Evolutionary conservation across 1,284 basidiomycete genomes (phyloP), one percentile per base, ranked within the genome.

Genomic region (Rhodotorula sp.): DNA sequence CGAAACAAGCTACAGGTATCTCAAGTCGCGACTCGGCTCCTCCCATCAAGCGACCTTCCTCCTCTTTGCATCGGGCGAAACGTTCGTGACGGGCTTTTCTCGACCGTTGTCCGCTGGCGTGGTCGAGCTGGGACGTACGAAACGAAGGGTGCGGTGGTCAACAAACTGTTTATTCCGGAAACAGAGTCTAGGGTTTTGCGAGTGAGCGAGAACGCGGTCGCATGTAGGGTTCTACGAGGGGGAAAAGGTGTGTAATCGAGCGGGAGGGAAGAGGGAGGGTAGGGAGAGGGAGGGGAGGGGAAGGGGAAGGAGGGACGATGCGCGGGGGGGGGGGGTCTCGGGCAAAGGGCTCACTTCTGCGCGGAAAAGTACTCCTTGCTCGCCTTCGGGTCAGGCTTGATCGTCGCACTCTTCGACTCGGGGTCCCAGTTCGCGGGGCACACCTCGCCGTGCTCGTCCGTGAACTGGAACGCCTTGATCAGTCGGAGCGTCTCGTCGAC

Each of bases 401-500:
- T 62, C 24, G 61, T 62, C 29, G 52, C 39, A 17, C 19, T 36
- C 52, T 62, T 62, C 39, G 30, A n/a, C 17, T 82, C 86, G n/a
- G 72, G 71, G 64, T 81, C 78, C 92, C 92, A 94, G 82, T 90
- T 90, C 34, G 88, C 89, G 30, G 92, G 92, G 85, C 92, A 94
- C 60, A 76, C 76, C 60, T 94, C 91, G 56, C 92, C 92, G 79
- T 92, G 85, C 81, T 89, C 84, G 75, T 94, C 91, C 62, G 77
- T 78, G 46, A 89, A 91, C 79, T 94, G 91, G 88, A 94, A 93
- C 20, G 92, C 92, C 82, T 94, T 89, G 82, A 94, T 83, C 67
- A 94, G 86, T 71, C 92, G 89, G 73, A 93, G 79, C 11, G 91
- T 92, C 83, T 94, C 92, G 61, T 92, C 91, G 70, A 94, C 92